phyloP scores from a whole-genome alignment of 208 protist genomes.

The Trypanosomatidae sp. region DNA sequence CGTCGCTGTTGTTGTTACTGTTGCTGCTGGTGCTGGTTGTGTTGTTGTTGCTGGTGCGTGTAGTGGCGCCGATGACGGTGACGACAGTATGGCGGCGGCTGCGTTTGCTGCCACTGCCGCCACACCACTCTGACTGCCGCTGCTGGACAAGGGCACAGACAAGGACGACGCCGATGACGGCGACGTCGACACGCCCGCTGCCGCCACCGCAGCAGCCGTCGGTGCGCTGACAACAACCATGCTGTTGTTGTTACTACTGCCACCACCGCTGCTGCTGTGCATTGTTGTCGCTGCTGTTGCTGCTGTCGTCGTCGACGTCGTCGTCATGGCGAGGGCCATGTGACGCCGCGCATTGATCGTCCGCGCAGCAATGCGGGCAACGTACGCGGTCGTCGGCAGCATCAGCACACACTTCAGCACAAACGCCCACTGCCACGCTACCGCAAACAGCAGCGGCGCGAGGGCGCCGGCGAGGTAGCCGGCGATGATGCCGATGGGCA shows the following conservation, averaged over 20 bases:
- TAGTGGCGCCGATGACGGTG: no score
- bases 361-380: constrained; percentile 25
- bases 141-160: no score
- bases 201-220: no score
- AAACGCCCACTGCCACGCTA: constrained; percentile 74
- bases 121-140: no score
- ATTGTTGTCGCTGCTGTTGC: not conserved
- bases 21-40: not conserved
- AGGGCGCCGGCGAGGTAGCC: constrained; percentile 76
- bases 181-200: no score
- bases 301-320: not conserved
- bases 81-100: no score
- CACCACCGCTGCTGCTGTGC: no score
- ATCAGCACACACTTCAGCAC: constrained; percentile 69
- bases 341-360: constrained; percentile 30
- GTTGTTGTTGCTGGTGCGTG: not conserved
- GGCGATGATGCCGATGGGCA: constrained; percentile 85
- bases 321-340: not conserved
- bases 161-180: no score
- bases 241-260: no score
- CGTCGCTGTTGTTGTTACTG: not conserved
- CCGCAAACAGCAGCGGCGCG: constrained; percentile 26
- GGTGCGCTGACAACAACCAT: no score
- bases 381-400: constrained; percentile 44
- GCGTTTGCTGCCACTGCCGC: no score